Conservation (phyloP, 441 rosid genomes). For the Bruguiera hainesii region DNA sequence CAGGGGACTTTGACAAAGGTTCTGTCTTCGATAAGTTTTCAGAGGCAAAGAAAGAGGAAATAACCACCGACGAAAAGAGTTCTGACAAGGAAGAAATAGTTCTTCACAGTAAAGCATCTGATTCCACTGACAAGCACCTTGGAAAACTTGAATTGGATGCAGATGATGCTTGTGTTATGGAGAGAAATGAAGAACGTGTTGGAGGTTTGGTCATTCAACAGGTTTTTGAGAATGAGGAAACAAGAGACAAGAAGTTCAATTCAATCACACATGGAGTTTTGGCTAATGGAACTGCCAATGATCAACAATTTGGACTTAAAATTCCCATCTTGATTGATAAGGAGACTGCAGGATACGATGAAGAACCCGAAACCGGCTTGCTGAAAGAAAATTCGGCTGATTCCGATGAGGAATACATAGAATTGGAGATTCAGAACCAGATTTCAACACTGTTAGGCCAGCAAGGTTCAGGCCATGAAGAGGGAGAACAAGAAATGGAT, state of each 20-base stretch:
- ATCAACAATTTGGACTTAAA: conserved; percentile 21
- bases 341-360: conserved; percentile 14
- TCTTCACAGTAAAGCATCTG: neutral
- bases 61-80: neutral
- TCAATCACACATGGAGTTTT: conserved; percentile 22
- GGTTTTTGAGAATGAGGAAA: neutral
- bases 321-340: conserved; percentile 6
- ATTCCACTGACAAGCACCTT: neutral
- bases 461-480: conserved; percentile 1
- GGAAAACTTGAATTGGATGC: conserved; percentile 5
- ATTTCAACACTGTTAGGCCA: conserved; percentile 15
- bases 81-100: neutral
- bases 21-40: conserved; percentile 4
- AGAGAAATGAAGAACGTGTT: conserved; percentile 9
- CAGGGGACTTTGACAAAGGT: conserved; percentile 8
- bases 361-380: conserved; percentile 14
- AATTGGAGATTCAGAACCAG: conserved; percentile 33
- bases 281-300: conserved; percentile 17
- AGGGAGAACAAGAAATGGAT: neutral
- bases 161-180: conserved; percentile 9
- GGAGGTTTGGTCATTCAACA: neutral
- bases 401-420: conserved; percentile 57
- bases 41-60: conserved; percentile 9
- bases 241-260: neutral
- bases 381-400: conserved; percentile 18